Percentiles rank a stretch among this genome's conserved stretches.
These are phyloP conservation scores for Filobasidium floriforme DNA, from an alignment of 768 basidiomycete genomes.

Conservation along the genomic window DNA sequence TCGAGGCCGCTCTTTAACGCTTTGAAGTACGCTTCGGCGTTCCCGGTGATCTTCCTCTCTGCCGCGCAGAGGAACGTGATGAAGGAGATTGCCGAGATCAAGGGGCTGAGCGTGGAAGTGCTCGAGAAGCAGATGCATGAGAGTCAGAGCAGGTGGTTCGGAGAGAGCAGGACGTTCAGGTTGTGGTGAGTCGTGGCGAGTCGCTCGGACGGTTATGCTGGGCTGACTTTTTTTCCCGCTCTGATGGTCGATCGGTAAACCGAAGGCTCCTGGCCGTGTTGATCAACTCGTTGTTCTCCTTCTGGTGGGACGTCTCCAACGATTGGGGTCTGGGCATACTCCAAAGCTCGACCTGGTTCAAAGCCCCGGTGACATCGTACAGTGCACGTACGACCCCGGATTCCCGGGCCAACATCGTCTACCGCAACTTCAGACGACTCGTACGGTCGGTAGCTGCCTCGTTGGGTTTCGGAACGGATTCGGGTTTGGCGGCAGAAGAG, in stretches of 20 bases:
- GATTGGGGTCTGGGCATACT: conserved; percentile 91
- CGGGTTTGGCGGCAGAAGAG: background rate
- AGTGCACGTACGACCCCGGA: conserved; percentile 6
- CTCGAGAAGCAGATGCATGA: conserved; percentile 37
- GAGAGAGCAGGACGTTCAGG: conserved; percentile 69
- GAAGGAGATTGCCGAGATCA: conserved; percentile 53
- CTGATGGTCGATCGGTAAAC: too few relatives aligned
- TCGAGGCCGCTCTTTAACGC: conserved; percentile 79
- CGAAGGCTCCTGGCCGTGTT: conserved; percentile 80
- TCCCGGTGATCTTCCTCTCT: conserved; percentile 90
- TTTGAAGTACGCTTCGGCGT: conserved; percentile 89
- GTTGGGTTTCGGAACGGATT: background rate
- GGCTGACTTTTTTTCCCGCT: too few relatives aligned
- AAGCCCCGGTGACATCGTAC: background rate
- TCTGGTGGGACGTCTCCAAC: conserved; percentile 98
- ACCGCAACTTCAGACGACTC: conserved; percentile 6
- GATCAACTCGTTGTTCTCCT: conserved; percentile 86
- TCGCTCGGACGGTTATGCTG: too few relatives aligned
- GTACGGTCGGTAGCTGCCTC: background rate
- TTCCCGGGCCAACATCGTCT: background rate
- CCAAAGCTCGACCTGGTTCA: conserved; percentile 45
- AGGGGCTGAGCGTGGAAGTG: conserved; percentile 47
- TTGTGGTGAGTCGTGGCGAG: conserved; percentile 58
- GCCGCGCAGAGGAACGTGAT: conserved; percentile 74
- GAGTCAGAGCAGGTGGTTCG: conserved; percentile 55